Evolutionary conservation across 805 yeast species (phyloP).

Genomic region (Candida pseudofarinosa): DNA sequence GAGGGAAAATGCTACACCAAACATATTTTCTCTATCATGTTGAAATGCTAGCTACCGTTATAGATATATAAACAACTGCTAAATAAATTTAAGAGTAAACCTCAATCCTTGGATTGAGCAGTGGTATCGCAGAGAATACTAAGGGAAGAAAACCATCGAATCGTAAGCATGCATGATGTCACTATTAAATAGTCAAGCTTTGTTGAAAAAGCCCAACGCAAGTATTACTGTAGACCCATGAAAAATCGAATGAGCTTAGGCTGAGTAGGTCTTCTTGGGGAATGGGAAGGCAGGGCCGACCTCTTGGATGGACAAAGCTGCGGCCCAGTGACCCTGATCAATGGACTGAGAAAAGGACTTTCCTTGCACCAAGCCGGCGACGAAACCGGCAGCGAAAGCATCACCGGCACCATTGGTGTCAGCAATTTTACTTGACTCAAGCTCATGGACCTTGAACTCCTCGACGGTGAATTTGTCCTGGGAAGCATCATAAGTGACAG

Average conservation of each 20-base stretch:
- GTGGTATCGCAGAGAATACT: not conserved
- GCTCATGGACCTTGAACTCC: slow-evolving; percentile 65
- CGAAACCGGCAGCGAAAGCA: slow-evolving; percentile 95
- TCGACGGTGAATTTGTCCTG: slow-evolving; percentile 45
- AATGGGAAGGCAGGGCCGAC: slow-evolving; percentile 92
- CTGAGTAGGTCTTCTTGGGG: slow-evolving; percentile 56
- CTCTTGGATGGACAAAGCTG: slow-evolving; percentile 85
- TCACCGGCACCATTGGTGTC: slow-evolving; percentile 99
- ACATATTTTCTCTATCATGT: not conserved
- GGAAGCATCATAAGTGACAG: slow-evolving; percentile 54
- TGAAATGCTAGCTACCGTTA: not conserved
- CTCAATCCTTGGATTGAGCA: not conserved
- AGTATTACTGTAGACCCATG: not conserved
- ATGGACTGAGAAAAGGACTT: slow-evolving; percentile 57
- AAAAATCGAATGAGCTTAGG: slow-evolving; percentile 7
- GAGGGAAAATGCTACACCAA: not conserved
- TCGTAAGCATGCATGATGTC: not conserved
- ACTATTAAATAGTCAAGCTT: not conserved
- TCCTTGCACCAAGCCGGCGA: slow-evolving; percentile 81
- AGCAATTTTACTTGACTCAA: slow-evolving; percentile 61
- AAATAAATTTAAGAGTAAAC: not conserved
- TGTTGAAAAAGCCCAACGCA: not conserved
- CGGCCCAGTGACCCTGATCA: slow-evolving; percentile 95
- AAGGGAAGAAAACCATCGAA: not conserved
- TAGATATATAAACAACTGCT: not conserved